Conservation (phyloP, 1,284 basidiomycete species). For the Ceratobasidium sp. region DNA sequence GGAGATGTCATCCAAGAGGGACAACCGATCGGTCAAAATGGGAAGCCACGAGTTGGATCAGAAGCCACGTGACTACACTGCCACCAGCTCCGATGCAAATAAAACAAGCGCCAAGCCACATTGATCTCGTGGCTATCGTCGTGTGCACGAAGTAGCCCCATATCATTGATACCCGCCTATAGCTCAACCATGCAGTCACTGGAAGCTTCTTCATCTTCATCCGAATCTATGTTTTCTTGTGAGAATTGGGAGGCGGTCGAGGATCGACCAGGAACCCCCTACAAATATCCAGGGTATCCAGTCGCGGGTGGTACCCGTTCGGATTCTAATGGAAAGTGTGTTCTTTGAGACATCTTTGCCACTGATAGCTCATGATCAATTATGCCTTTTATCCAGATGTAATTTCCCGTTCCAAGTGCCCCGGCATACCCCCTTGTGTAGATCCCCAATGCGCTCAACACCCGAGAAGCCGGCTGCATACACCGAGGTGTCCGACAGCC, state of each 20-base stretch:
- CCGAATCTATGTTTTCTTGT: not conserved
- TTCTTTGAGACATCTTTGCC: not conserved
- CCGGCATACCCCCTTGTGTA: not conserved
- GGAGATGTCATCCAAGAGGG: constrained; percentile 16
- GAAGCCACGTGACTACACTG: constrained; percentile 26
- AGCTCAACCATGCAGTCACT: not conserved
- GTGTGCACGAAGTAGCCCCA: not conserved
- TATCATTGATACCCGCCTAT: not conserved
- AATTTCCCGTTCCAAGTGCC: not conserved
- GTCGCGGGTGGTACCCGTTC: no score
- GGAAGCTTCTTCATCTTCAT: not conserved
- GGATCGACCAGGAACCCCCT: not conserved
- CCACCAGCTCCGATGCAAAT: not conserved
- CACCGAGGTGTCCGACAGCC: not conserved
- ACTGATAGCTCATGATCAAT: not conserved
- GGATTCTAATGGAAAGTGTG: not conserved
- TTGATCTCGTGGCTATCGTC: not conserved
- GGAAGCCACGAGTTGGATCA: constrained; percentile 23
- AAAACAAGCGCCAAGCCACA: not conserved
- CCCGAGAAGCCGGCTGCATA: not conserved
- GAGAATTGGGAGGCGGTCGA: not conserved
- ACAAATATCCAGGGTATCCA: no score
- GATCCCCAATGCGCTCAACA: not conserved
- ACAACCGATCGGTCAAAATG: constrained; percentile 1
- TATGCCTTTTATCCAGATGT: no score